Conservation (phyloP, 805 yeast species). For the Zygosaccharomyces kombuchaensis region DNA sequence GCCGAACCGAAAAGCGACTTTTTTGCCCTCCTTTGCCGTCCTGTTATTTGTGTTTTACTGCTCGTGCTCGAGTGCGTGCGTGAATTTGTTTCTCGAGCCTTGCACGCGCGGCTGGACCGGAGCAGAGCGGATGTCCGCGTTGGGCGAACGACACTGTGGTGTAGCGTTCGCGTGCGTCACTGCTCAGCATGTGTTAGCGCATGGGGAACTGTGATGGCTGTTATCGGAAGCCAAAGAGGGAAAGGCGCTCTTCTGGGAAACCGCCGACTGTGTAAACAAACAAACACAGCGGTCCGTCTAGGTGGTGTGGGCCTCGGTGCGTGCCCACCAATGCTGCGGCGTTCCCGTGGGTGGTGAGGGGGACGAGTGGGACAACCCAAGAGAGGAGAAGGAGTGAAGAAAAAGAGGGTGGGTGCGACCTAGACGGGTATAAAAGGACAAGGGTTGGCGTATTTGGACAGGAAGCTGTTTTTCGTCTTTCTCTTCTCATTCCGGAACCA, state of each 20-base stretch:
- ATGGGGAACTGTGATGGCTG: conserved; percentile 4
- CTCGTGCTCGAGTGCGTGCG: background rate
- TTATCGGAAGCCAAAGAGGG: conserved; percentile 3
- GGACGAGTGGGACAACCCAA: too few species aligned
- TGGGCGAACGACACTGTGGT: background rate
- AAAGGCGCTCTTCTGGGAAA: background rate
- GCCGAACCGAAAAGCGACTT: too few species aligned
- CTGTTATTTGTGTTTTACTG: background rate
- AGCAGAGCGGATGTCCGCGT: background rate
- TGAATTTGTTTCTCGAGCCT: conserved; percentile 2
- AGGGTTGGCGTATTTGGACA: background rate
- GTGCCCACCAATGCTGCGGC: background rate
- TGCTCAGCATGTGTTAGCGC: background rate
- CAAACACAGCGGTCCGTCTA: background rate
- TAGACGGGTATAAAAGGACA: background rate
- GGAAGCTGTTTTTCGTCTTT: background rate
- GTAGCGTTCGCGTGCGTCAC: background rate
- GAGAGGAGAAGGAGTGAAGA: background rate
- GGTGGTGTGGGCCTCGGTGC: background rate
- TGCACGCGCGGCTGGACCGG: background rate
- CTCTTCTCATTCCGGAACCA: background rate
- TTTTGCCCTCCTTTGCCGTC: background rate
- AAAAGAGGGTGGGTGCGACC: background rate
- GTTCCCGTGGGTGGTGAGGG: background rate
- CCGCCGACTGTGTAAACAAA: conserved; percentile 4